A percentile compares a stretch with the other conserved stretches of the same genome.
Evolutionary conservation across 805 yeast genomes (phyloP).

Genomic region (Lachancea kluyveri): DNA sequence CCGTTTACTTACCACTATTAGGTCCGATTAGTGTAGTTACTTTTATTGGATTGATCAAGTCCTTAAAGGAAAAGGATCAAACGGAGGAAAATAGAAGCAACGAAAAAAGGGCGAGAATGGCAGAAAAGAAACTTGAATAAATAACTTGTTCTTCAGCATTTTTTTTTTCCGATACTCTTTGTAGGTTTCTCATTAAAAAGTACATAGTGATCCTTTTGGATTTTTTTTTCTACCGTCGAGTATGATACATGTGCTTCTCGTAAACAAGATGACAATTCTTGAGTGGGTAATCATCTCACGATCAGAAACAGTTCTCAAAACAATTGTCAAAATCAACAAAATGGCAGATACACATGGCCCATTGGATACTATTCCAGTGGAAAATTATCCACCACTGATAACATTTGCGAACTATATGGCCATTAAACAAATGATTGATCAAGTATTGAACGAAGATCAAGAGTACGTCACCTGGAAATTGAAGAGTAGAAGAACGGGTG

Average conservation of each 20-base stretch:
- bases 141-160: background rate
- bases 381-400: slow-evolving; percentile 24
- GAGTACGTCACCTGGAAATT: slow-evolving; percentile 30
- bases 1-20: slow-evolving; percentile 83
- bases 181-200: too few relatives aligned
- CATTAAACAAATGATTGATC: slow-evolving; percentile 29
- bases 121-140: background rate
- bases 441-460: slow-evolving; percentile 29
- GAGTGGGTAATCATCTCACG: too few relatives aligned
- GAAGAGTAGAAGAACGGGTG: slow-evolving; percentile 27
- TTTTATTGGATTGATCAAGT: slow-evolving; percentile 43
- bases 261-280: too few relatives aligned
- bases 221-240: too few relatives aligned
- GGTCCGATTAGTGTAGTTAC: slow-evolving; percentile 79
- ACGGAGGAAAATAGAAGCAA: slow-evolving; percentile 2
- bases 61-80: slow-evolving; percentile 33
- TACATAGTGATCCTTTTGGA: too few relatives aligned
- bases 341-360: slow-evolving; percentile 30
- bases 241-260: too few relatives aligned
- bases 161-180: too few relatives aligned
- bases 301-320: too few relatives aligned
- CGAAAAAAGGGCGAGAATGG: background rate
- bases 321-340: background rate
- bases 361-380: slow-evolving; percentile 24
- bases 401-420: slow-evolving; percentile 26